Evolutionary conservation across 1,284 basidiomycete species (phyloP).

Genomic region (Xerocomus amazonicus): DNA sequence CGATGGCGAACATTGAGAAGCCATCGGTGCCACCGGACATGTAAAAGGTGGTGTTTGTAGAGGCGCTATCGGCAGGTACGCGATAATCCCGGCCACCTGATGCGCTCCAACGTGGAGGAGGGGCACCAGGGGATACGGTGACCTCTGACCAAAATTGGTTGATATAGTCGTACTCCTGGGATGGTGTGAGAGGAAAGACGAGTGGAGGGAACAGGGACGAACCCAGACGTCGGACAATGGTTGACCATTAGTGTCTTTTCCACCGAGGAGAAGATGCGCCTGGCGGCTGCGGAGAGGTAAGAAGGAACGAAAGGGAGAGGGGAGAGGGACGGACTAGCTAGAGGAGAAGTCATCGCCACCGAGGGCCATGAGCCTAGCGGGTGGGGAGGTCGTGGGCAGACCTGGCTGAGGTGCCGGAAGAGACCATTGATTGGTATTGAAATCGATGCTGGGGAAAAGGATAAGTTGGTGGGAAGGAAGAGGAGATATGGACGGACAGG

Average conservation of each 20-base stretch:
- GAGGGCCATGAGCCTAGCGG: slow-evolving; percentile 60
- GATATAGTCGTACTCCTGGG: slow-evolving; percentile 68
- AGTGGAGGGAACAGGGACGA: slow-evolving; percentile 18
- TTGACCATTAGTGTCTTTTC: slow-evolving; percentile 48
- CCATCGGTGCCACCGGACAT: slow-evolving; percentile 64
- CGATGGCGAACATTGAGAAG: slow-evolving; percentile 42
- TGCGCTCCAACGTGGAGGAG: slow-evolving; percentile 62
- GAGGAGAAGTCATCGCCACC: slow-evolving; percentile 67
- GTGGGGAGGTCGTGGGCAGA: slow-evolving; percentile 44
- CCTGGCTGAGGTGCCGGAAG: slow-evolving; percentile 47
- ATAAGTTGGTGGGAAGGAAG: slow-evolving; percentile 2
- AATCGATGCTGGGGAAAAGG: slow-evolving; percentile 34
- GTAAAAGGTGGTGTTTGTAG: slow-evolving; percentile 64
- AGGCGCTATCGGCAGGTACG: slow-evolving; percentile 38
- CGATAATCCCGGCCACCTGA: slow-evolving; percentile 66
- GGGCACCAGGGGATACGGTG: slow-evolving; percentile 46
- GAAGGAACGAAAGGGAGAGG: slow-evolving; percentile 4
- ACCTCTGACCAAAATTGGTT: slow-evolving; percentile 72
- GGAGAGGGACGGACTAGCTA: slow-evolving; percentile 58
- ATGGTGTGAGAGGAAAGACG: slow-evolving; percentile 13
- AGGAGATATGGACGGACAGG: slow-evolving; percentile 39
- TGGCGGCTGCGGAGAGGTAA: slow-evolving; percentile 47
- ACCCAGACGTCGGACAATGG: slow-evolving; percentile 72
- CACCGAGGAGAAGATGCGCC: slow-evolving; percentile 69
- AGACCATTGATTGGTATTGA: slow-evolving; percentile 60